Base-by-base conservation (phyloP, 2,329 filamentous ascomycete genomes). In the Xylariaceae sp. region DNA sequence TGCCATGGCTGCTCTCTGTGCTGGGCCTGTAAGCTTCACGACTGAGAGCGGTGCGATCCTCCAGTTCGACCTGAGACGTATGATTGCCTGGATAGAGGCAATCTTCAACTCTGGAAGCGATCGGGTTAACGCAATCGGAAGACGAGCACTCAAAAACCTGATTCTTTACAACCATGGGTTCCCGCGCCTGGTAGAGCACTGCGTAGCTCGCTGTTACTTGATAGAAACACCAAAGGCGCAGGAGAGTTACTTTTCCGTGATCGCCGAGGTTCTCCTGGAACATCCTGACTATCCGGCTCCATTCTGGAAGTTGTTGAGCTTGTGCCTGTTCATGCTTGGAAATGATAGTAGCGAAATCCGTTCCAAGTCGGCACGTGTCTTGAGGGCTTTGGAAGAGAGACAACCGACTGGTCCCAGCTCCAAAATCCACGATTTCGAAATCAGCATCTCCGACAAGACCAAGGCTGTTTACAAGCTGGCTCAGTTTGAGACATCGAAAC, bases 391-490 rank as follows among this genome's bases (percentile, higher is more conserved):
- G 1, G 94, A 97, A 73, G 86, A 92, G 65, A 85, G 90, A 23
- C 89, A 94, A 65, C 84, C 88, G 64, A 88, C 72, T 57, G 75
- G 76, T 2, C 79, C 89, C 65, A 94, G 86, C 64, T 96, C 93
- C 1, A 95, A 95, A 70, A 86, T 99, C 5, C 91, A 96, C 71
- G 94, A 99, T 72, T 95, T 97, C 60, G 94, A 99, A 69, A 97
- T 99, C 68, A 97, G 92, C 72, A 94, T 99, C 59, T 95, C 93
- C 0, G 95, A 99, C 75, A 97, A 97, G 75, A 99, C 95, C 0
- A 96, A 96, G 66, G 92, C 93, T 0, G 93, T 99, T 2, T 99
- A 97, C 76, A 99, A 99, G 75, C 80, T 95, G 50, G 94, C 95
- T 0, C 94, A 99, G 71, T 97, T 97, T 66, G 93, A 97, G 71